These are phyloP conservation scores for Brassica carinata DNA, from an alignment of 345 rosid genomes.

Conservation along the genomic window DNA sequence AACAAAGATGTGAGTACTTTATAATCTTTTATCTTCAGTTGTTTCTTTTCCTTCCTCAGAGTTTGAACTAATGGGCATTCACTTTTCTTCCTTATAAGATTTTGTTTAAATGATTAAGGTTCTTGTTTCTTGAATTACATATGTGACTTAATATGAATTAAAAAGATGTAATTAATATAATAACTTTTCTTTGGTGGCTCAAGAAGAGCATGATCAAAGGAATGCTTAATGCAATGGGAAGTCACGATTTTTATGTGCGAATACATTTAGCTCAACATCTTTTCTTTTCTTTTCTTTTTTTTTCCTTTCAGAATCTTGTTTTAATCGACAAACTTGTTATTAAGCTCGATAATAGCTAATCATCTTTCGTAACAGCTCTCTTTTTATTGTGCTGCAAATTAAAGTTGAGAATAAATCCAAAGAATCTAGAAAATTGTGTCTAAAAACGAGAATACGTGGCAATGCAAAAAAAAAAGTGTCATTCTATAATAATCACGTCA, in stretches of 20 bases:
- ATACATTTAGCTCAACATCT: constrained; percentile 32
- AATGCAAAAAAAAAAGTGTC: constrained; percentile 8
- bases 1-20: constrained; percentile 53
- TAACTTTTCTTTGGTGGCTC: constrained; percentile 17
- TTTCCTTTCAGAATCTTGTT: background rate
- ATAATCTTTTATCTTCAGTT: background rate
- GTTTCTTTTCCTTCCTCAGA: background rate
- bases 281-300: background rate
- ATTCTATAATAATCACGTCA: background rate
- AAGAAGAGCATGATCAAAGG: constrained; percentile 33
- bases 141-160: background rate
- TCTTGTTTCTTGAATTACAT: constrained; percentile 8
- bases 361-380: constrained; percentile 6
- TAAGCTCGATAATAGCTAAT: constrained; percentile 11
- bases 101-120: constrained; percentile 1
- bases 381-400: background rate
- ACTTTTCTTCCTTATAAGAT: background rate
- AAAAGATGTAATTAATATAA: background rate
- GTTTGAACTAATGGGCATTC: background rate
- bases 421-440: constrained; percentile 18
- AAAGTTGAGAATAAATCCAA: constrained; percentile 34
- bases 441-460: constrained; percentile 27
- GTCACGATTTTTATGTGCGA: constrained; percentile 41
- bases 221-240: constrained; percentile 27
- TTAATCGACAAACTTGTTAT: background rate